phyloP scores from a whole-genome alignment of 164 flowering plant genomes.

The Echeveria elegans region DNA sequence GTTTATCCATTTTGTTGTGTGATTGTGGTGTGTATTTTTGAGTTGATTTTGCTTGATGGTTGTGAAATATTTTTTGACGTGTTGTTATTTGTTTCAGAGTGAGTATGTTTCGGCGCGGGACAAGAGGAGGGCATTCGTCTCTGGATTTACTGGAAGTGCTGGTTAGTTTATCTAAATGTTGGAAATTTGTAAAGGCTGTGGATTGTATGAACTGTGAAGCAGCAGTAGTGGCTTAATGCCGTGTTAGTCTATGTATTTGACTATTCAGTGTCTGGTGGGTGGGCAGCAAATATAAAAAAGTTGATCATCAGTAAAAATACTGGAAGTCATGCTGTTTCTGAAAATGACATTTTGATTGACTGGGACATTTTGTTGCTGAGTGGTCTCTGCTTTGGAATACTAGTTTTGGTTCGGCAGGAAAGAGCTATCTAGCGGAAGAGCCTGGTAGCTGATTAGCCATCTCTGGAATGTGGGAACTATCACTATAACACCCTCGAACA shows the following conservation, averaged over 20 bases:
- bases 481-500: too few relatives aligned
- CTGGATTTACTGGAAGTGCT: conserved; percentile 97
- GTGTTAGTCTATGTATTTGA: too few relatives aligned
- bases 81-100: conserved; percentile 43
- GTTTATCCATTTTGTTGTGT: not conserved
- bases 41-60: not conserved
- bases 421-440: not conserved
- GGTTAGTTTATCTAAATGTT: conserved; percentile 34
- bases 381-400: too few relatives aligned
- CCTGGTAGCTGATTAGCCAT: too few relatives aligned
- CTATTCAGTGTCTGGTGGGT: too few relatives aligned
- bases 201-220: not conserved
- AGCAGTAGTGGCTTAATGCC: not conserved
- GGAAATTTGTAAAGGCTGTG: conserved; percentile 3
- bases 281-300: too few relatives aligned
- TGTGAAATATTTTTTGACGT: not conserved
- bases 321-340: too few relatives aligned
- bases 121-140: conserved; percentile 77
- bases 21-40: not conserved
- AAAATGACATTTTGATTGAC: too few relatives aligned
- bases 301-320: too few relatives aligned
- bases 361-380: too few relatives aligned
- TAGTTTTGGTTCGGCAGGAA: too few relatives aligned
- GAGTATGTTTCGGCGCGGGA: conserved; percentile 89
- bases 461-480: too few relatives aligned